Conservation (phyloP, 371 early-diverging fungal genomes). For the Syncephalis plumigaleata region DNA sequence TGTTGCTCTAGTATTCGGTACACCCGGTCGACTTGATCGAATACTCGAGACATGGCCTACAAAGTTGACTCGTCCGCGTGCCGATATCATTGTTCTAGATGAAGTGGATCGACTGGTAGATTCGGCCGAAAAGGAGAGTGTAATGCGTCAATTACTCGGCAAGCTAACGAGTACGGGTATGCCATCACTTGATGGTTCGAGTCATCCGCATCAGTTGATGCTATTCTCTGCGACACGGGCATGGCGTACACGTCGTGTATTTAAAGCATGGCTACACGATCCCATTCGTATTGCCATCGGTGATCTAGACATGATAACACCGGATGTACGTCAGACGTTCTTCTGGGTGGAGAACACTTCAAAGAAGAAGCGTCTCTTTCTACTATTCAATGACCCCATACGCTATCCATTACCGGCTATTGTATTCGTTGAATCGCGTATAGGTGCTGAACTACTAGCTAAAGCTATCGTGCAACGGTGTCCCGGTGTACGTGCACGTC, state of each 20-base stretch:
- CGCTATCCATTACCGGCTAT: slow-evolving; percentile 35
- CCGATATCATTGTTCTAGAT: slow-evolving; percentile 34
- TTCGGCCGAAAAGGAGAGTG: slow-evolving; percentile 25
- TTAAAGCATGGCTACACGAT: slow-evolving; percentile 7
- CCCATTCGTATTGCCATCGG: slow-evolving; percentile 13
- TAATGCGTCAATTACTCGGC: slow-evolving; percentile 19
- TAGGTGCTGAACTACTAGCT: slow-evolving; percentile 84
- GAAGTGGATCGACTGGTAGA: slow-evolving; percentile 39
- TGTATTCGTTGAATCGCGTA: slow-evolving; percentile 90
- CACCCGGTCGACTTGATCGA: slow-evolving; percentile 27
- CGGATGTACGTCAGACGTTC: slow-evolving; percentile 32
- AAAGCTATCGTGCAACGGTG: slow-evolving; percentile 74
- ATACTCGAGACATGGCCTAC: no score
- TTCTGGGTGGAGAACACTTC: slow-evolving; percentile 42
- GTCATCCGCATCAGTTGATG: slow-evolving; percentile 19
- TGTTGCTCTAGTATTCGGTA: slow-evolving; percentile 33
- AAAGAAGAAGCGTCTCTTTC: slow-evolving; percentile 34
- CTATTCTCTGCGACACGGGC: slow-evolving; percentile 29
- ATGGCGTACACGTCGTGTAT: slow-evolving; percentile 9
- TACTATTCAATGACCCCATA: slow-evolving; percentile 29
- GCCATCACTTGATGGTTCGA: slow-evolving; percentile 10
- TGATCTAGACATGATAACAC: slow-evolving; percentile 10
- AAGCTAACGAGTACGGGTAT: not conserved
- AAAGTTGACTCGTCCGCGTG: not conserved
- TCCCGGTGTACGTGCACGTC: slow-evolving; percentile 91